Conservation (phyloP, 106 monocot genomes). For the Hemerocallis citrina region DNA sequence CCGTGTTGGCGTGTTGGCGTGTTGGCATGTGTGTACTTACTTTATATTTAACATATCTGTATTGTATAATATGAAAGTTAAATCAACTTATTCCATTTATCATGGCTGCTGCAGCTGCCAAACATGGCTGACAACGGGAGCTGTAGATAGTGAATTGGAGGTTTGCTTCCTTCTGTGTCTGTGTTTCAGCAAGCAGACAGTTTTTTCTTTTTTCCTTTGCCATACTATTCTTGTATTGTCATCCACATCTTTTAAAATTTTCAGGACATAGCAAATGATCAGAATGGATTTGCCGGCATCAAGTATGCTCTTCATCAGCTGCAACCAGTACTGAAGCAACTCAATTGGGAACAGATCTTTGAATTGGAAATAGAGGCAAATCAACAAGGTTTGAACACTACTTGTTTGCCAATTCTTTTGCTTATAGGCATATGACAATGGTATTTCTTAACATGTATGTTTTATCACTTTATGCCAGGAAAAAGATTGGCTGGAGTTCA, state of each 20-base stretch:
- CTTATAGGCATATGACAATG: neutral
- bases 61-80: conserved; percentile 15
- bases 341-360: conserved; percentile 33
- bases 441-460: conserved; percentile 2
- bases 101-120: conserved; percentile 25
- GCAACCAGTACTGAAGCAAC: conserved; percentile 25
- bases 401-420: neutral
- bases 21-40: too few relatives aligned
- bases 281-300: conserved; percentile 17
- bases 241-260: neutral
- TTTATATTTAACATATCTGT: conserved; percentile 7
- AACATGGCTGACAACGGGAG: conserved; percentile 12
- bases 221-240: neutral
- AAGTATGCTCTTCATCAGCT: conserved; percentile 32
- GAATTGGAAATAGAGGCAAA: conserved; percentile 53
- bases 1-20: too few relatives aligned
- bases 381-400: conserved; percentile 42
- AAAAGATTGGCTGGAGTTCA: conserved; percentile 29
- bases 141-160: conserved; percentile 7
- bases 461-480: conserved; percentile 27
- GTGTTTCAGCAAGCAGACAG: neutral
- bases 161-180: conserved; percentile 4
- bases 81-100: conserved; percentile 28
- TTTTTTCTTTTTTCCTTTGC: conserved; percentile 1
- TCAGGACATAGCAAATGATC: conserved; percentile 20